phyloP scores from a whole-genome alignment of 257 asterid species.

The Ballota nigra region DNA sequence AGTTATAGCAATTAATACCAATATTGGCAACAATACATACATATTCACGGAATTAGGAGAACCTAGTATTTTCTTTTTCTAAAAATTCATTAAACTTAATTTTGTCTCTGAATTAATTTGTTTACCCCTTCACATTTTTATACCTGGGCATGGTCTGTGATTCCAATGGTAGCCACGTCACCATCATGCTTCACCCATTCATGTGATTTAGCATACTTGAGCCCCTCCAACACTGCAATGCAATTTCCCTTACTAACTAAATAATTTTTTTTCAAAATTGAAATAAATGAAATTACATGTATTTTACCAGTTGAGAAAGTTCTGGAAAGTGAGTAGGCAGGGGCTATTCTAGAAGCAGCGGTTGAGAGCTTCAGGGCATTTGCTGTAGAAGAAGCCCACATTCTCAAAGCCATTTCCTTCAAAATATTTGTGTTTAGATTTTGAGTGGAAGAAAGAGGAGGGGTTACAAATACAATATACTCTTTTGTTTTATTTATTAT shows the following conservation, averaged over 20 bases:
- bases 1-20: neutral
- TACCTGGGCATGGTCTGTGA: constrained; percentile 94
- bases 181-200: constrained; percentile 98
- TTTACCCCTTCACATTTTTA: too few species aligned
- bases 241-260: neutral
- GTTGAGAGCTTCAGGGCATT: constrained; percentile 75
- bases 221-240: constrained; percentile 67
- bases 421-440: neutral
- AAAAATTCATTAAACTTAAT: too few species aligned
- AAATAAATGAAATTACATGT: neutral
- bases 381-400: constrained; percentile 98
- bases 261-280: neutral
- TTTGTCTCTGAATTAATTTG: too few species aligned
- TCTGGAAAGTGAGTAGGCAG: constrained; percentile 70
- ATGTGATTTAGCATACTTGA: constrained; percentile 74
- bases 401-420: constrained; percentile 65
- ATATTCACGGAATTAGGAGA: too few species aligned
- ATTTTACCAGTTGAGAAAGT: constrained; percentile 82
- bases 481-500: constrained; percentile 30
- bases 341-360: constrained; percentile 33
- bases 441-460: neutral
- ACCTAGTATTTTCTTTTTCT: too few species aligned
- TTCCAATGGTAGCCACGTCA: constrained; percentile 73
- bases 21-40: neutral
- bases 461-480: constrained; percentile 9